A percentile compares a stretch with the other conserved stretches of the same genome.
Evolutionary conservation across 768 basidiomycete genomes (phyloP).

Genomic region (Podaxis sp.): DNA sequence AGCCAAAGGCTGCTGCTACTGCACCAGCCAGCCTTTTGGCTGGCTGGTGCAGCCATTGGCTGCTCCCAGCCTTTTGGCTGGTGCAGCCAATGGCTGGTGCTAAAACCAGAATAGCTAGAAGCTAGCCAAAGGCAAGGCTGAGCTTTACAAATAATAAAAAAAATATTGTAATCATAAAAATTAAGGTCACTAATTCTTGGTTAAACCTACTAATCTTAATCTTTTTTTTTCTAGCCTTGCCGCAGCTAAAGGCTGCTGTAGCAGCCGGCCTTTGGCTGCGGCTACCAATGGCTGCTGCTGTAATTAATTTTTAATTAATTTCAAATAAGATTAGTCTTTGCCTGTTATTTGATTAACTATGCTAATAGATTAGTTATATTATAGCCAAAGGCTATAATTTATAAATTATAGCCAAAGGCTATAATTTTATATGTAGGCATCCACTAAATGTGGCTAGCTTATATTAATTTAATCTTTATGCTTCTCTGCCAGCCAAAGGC

Average conservation of each 20-base stretch:
- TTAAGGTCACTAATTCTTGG: slow-evolving; percentile 11
- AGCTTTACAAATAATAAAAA: not conserved
- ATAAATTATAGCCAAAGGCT: too few relatives aligned
- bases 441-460: slow-evolving; percentile 8
- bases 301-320: not conserved
- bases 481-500: too few relatives aligned
- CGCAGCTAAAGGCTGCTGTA: not conserved
- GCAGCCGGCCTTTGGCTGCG: too few relatives aligned
- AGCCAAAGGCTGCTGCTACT: too few relatives aligned
- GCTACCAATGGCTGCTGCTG: too few relatives aligned
- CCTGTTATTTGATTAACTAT: slow-evolving; percentile 3
- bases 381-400: not conserved
- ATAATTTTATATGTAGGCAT: slow-evolving; percentile 1
- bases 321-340: slow-evolving; percentile 7
- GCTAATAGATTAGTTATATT: not conserved
- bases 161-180: slow-evolving; percentile 1
- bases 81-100: too few relatives aligned
- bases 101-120: too few relatives aligned
- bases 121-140: too few relatives aligned
- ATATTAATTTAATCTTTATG: slow-evolving; percentile 8
- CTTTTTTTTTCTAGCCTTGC: not conserved
- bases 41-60: too few relatives aligned
- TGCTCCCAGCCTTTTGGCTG: too few relatives aligned
- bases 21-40: too few relatives aligned
- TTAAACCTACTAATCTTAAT: slow-evolving; percentile 12